Evolutionary conservation across 805 yeast species (phyloP).

Genomic region (Saccharomycopsis microspora): DNA sequence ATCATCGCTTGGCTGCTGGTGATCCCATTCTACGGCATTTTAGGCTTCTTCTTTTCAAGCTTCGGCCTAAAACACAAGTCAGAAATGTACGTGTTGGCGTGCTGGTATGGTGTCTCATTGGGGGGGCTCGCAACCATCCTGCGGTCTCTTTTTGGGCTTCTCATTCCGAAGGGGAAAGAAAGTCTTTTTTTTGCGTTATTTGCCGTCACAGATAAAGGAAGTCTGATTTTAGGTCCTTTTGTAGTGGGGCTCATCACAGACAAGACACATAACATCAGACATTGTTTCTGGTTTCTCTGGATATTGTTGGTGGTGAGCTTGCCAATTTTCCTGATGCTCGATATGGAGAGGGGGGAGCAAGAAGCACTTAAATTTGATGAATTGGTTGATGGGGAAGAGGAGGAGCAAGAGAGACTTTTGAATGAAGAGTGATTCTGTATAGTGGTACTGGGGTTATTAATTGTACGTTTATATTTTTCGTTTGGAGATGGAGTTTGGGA

Average conservation of each 20-base stretch:
- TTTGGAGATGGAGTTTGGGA: too few species aligned
- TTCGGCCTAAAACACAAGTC: constrained; percentile 51
- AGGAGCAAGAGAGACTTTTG: too few species aligned
- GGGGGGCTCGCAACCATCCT: constrained; percentile 67
- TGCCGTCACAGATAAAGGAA: constrained; percentile 73
- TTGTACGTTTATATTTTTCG: too few species aligned
- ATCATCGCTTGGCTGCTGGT: constrained; percentile 50
- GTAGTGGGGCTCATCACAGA: constrained; percentile 66
- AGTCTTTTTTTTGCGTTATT: constrained; percentile 66
- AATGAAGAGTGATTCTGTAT: too few species aligned
- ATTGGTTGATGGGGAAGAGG: constrained; percentile 5
- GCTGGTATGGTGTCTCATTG: constrained; percentile 66
- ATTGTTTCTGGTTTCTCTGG: constrained; percentile 56
- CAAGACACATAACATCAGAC: constrained; percentile 60
- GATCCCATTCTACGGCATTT: constrained; percentile 61
- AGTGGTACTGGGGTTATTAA: too few species aligned
- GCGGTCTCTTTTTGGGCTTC: constrained; percentile 53
- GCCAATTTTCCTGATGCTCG: constrained; percentile 42
- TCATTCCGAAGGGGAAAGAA: constrained; percentile 68
- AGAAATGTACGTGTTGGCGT: constrained; percentile 60
- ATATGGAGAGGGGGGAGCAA: constrained; percentile 48
- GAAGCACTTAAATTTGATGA: constrained; percentile 38
- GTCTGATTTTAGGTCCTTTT: constrained; percentile 63
- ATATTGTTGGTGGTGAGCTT: constrained; percentile 40
- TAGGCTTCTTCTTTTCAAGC: constrained; percentile 45